These are phyloP conservation scores for Aspergillus brunneoviolaceus DNA, from an alignment of 2,329 filamentous ascomycete genomes.

Conservation along the genomic window DNA sequence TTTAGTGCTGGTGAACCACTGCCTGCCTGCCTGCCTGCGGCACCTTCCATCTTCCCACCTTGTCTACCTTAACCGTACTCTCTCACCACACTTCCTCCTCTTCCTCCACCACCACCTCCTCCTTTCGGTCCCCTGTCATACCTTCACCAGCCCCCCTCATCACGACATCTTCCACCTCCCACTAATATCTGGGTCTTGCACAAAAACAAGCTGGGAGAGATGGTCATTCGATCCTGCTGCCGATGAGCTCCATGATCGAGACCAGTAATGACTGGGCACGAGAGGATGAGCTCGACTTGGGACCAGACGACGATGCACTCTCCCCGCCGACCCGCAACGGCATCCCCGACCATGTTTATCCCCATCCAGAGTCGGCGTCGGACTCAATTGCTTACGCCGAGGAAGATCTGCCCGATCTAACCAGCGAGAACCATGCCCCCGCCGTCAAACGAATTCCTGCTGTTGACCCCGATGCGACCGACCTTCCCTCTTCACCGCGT, in stretches of 20 bases:
- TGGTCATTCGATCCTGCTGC: constrained; percentile 53
- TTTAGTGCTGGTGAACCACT: background rate
- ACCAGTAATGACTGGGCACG: constrained; percentile 61
- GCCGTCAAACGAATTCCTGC: constrained; percentile 20
- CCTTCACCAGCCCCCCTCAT: background rate
- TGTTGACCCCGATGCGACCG: constrained; percentile 19
- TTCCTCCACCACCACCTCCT: background rate
- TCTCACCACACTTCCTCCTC: background rate
- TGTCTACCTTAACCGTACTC: too few species aligned
- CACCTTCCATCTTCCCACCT: background rate
- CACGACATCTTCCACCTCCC: background rate
- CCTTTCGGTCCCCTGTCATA: background rate
- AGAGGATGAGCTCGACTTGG: constrained; percentile 53
- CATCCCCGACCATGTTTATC: constrained; percentile 18
- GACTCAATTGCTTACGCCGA: constrained; percentile 23
- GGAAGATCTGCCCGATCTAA: constrained; percentile 29
- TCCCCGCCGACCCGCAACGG: constrained; percentile 30
- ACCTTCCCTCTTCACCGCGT: constrained; percentile 26
- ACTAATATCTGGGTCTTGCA: background rate
- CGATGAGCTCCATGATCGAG: constrained; percentile 69
- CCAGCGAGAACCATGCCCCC: constrained; percentile 23
- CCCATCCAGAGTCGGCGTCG: constrained; percentile 21
- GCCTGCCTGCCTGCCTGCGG: background rate
- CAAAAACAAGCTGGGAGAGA: constrained; percentile 43
- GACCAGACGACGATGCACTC: constrained; percentile 41